Evolutionary conservation across 805 yeast species (phyloP).

Genomic region (Kuraishia piskuri): DNA sequence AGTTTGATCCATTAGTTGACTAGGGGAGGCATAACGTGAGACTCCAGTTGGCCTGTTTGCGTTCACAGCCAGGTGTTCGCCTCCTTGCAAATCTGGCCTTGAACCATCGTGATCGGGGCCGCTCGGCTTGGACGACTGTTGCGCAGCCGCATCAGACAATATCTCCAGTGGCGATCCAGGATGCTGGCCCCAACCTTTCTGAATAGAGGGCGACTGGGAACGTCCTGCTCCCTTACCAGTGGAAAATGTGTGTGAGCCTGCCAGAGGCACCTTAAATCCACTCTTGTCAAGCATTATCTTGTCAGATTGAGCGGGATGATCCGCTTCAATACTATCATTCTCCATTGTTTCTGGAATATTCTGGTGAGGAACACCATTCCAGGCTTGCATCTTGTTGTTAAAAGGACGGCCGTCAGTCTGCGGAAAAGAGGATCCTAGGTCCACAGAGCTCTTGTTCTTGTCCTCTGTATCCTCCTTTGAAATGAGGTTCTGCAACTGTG

Average conservation of each 20-base stretch:
- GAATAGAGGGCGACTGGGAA: neutral
- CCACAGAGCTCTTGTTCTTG: neutral
- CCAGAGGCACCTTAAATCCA: neutral
- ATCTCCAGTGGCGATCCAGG: constrained; percentile 28
- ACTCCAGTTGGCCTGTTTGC: neutral
- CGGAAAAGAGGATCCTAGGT: neutral
- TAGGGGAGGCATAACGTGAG: neutral
- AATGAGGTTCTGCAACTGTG: constrained; percentile 32
- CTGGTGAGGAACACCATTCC: neutral
- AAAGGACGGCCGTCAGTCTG: neutral
- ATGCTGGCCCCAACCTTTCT: constrained; percentile 4
- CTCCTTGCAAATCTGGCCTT: neutral
- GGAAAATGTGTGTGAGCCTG: neutral
- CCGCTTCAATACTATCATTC: neutral
- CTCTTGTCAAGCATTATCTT: neutral
- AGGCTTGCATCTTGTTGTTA: neutral
- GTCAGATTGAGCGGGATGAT: constrained; percentile 2
- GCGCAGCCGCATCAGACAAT: constrained; percentile 31
- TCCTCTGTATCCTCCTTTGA: constrained; percentile 1
- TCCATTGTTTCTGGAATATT: neutral
- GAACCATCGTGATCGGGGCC: neutral
- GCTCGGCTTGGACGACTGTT: neutral
- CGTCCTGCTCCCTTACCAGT: neutral
- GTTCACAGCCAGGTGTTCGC: neutral
- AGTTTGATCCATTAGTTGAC: neutral